phyloP scores from a whole-genome alignment of 805 yeast species.

The Candida broadrunensis region DNA sequence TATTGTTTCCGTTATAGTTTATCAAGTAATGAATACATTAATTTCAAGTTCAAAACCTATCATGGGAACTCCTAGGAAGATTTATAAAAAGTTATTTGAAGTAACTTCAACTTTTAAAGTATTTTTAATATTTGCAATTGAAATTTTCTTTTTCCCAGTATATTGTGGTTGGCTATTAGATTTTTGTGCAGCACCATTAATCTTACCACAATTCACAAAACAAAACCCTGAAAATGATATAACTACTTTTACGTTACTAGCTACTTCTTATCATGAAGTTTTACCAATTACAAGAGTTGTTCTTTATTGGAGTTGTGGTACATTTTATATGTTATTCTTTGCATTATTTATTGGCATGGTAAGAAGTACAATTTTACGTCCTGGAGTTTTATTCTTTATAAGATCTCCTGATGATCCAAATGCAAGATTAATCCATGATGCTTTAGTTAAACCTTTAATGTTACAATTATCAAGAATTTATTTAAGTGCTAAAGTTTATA shows the following conservation, averaged over 20 bases:
- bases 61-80: constrained; percentile 46
- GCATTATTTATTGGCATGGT: constrained; percentile 86
- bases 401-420: constrained; percentile 94
- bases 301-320: constrained; percentile 68
- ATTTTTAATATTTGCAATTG: constrained; percentile 69
- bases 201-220: constrained; percentile 18
- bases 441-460: constrained; percentile 70
- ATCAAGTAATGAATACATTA: constrained; percentile 28
- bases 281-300: constrained; percentile 16
- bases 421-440: constrained; percentile 81
- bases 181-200: constrained; percentile 61
- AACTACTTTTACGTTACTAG: constrained; percentile 15
- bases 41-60: constrained; percentile 40
- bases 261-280: constrained; percentile 16
- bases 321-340: constrained; percentile 81
- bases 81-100: constrained; percentile 54
- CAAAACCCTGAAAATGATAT: constrained; percentile 5
- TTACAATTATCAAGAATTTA: constrained; percentile 72
- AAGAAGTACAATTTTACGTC: constrained; percentile 67
- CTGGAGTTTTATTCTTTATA: constrained; percentile 88
- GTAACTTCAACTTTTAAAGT: constrained; percentile 68
- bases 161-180: constrained; percentile 81
- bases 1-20: constrained; percentile 18
- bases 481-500: constrained; percentile 72
- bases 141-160: constrained; percentile 80